These are phyloP conservation scores for Colletotrichum theobromicola DNA, from an alignment of 2,329 filamentous ascomycete species.

Conservation along the genomic window DNA sequence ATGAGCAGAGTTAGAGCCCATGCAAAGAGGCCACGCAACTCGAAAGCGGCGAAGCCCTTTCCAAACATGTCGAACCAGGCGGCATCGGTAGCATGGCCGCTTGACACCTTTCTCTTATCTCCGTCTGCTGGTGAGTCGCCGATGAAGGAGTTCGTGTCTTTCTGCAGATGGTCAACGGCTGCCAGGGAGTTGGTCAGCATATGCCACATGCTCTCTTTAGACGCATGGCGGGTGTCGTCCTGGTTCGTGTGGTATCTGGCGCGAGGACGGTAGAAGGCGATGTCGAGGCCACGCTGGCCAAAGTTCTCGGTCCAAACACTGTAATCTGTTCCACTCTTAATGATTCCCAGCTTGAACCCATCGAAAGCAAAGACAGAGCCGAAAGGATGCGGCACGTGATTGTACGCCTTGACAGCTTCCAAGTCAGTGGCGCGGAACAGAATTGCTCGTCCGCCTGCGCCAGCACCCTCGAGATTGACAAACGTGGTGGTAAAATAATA, in stretches of 20 bases:
- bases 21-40: slow-evolving; percentile 83
- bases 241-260: slow-evolving; percentile 90
- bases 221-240: slow-evolving; percentile 83
- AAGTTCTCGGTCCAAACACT: slow-evolving; percentile 78
- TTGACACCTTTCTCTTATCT: slow-evolving; percentile 65
- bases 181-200: slow-evolving; percentile 88
- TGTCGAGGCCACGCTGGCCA: slow-evolving; percentile 82
- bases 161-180: slow-evolving; percentile 74
- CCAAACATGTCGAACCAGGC: slow-evolving; percentile 98
- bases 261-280: slow-evolving; percentile 89
- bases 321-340: slow-evolving; percentile 90
- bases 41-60: slow-evolving; percentile 76
- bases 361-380: slow-evolving; percentile 83
- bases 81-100: slow-evolving; percentile 69
- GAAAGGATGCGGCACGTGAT: slow-evolving; percentile 75
- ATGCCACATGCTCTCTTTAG: slow-evolving; percentile 79
- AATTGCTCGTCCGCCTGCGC: slow-evolving; percentile 85
- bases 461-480: slow-evolving; percentile 92
- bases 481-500: slow-evolving; percentile 85
- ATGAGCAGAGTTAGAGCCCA: slow-evolving; percentile 85
- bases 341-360: slow-evolving; percentile 79
- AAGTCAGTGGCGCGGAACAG: slow-evolving; percentile 89
- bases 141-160: slow-evolving; percentile 69
- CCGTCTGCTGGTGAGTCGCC: slow-evolving; percentile 61
- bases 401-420: slow-evolving; percentile 83